Evolutionary conservation across 2,329 filamentous ascomycete genomes (phyloP).

Genomic region (Alternaria hordeiaustralica): DNA sequence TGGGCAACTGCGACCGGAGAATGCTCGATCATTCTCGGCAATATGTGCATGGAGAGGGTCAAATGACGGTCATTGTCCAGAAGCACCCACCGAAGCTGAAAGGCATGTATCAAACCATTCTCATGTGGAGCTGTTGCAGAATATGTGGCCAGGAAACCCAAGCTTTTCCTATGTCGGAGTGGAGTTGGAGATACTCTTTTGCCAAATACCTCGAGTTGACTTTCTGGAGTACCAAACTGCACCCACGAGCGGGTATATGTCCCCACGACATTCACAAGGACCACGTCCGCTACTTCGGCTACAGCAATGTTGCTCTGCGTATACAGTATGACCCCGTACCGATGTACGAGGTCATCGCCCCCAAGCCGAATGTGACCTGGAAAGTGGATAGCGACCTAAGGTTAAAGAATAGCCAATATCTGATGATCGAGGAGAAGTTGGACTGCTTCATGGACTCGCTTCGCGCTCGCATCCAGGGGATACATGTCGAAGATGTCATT

Average conservation of each 20-base stretch:
- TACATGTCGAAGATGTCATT: constrained; percentile 88
- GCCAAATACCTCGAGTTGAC: constrained; percentile 97
- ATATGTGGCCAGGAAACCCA: constrained; percentile 89
- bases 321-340: constrained; percentile 94
- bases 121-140: constrained; percentile 98
- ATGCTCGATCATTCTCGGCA: constrained; percentile 95
- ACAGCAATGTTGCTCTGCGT: constrained; percentile 81
- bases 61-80: constrained; percentile 90
- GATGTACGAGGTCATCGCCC: constrained; percentile 92
- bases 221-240: constrained; percentile 90
- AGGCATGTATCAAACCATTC: constrained; percentile 74
- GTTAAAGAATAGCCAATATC: constrained; percentile 91
- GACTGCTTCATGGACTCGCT: constrained; percentile 88
- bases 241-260: constrained; percentile 76
- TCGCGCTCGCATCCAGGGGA: constrained; percentile 80
- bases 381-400: constrained; percentile 94
- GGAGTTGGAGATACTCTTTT: constrained; percentile 97
- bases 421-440: constrained; percentile 80
- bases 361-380: constrained; percentile 89
- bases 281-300: constrained; percentile 91
- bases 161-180: constrained; percentile 88
- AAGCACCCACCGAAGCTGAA: constrained; percentile 71
- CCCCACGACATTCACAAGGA: constrained; percentile 91
- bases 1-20: constrained; percentile 83
- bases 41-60: constrained; percentile 94